Percentiles rank a stretch among this genome's conserved stretches.
Evolutionary conservation across 768 basidiomycete species (phyloP).

Genomic region (Rhizopogon vulgaris): DNA sequence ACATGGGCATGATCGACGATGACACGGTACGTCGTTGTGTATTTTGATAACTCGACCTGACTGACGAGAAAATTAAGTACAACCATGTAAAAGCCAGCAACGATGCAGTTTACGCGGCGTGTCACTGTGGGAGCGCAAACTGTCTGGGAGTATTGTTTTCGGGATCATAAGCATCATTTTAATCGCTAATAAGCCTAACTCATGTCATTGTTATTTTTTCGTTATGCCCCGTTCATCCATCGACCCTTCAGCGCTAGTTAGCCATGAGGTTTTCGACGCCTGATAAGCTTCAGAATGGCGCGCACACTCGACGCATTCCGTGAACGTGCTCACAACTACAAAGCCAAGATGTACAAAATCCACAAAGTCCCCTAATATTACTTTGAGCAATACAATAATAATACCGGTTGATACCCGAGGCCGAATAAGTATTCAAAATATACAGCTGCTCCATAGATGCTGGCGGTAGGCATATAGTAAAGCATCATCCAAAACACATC

Average conservation of each 20-base stretch:
- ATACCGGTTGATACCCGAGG: too few species aligned
- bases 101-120: slow-evolving; percentile 42
- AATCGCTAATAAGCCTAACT: background rate
- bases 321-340: too few species aligned
- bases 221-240: background rate
- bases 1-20: slow-evolving; percentile 50
- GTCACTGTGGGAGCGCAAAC: slow-evolving; percentile 45
- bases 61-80: background rate
- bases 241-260: background rate
- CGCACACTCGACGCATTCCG: too few species aligned
- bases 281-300: too few species aligned
- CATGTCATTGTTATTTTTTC: too few species aligned
- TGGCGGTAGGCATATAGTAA: too few species aligned
- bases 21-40: slow-evolving; percentile 7
- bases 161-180: slow-evolving; percentile 7
- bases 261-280: background rate
- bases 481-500: background rate
- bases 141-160: slow-evolving; percentile 39
- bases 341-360: too few species aligned
- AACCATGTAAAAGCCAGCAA: slow-evolving; percentile 11
- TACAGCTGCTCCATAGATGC: too few species aligned
- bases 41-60: background rate
- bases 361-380: too few species aligned
- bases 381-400: too few species aligned
- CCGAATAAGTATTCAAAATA: too few species aligned